Evolutionary conservation across 1,139 yeast genomes (phyloP).

Genomic region (Meyerozyma carpophila): DNA sequence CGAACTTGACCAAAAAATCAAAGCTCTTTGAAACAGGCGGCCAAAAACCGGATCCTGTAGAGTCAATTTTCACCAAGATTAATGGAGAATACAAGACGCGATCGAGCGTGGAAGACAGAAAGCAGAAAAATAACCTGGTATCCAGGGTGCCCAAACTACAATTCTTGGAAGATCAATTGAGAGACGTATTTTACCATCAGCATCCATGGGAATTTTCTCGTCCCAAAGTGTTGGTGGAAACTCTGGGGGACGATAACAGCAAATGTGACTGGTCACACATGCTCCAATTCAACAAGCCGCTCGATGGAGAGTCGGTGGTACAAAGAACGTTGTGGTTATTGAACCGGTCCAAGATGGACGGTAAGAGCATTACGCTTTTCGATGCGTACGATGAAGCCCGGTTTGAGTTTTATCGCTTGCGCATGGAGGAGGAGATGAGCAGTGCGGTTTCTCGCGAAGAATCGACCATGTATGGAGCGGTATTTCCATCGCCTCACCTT

Average conservation of each 20-base stretch:
- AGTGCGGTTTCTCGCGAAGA: constrained; percentile 78
- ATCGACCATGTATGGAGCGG: constrained; percentile 78
- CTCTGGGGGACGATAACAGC: constrained; percentile 49
- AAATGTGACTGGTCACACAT: constrained; percentile 74
- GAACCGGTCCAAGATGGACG: constrained; percentile 26
- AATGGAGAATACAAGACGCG: constrained; percentile 45
- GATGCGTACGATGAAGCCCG: constrained; percentile 85
- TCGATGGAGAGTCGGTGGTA: constrained; percentile 92
- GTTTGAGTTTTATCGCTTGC: constrained; percentile 77
- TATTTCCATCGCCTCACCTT: constrained; percentile 55
- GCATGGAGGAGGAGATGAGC: constrained; percentile 81
- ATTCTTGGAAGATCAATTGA: constrained; percentile 77
- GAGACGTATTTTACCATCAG: constrained; percentile 78
- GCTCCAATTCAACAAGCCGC: constrained; percentile 63
- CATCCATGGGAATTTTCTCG: constrained; percentile 98
- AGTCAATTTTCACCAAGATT: constrained; percentile 18
- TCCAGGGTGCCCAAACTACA: constrained; percentile 58
- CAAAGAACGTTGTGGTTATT: constrained; percentile 80
- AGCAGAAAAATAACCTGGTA: constrained; percentile 24
- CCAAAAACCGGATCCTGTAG: constrained; percentile 23
- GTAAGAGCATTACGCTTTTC: constrained; percentile 33
- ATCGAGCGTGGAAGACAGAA: constrained; percentile 20
- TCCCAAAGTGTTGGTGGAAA: constrained; percentile 84
- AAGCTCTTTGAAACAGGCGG: constrained; percentile 25
- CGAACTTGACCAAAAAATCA: constrained; percentile 49